phyloP scores from a whole-genome alignment of 352 stramenopile species.

The Pythium aquatile region DNA sequence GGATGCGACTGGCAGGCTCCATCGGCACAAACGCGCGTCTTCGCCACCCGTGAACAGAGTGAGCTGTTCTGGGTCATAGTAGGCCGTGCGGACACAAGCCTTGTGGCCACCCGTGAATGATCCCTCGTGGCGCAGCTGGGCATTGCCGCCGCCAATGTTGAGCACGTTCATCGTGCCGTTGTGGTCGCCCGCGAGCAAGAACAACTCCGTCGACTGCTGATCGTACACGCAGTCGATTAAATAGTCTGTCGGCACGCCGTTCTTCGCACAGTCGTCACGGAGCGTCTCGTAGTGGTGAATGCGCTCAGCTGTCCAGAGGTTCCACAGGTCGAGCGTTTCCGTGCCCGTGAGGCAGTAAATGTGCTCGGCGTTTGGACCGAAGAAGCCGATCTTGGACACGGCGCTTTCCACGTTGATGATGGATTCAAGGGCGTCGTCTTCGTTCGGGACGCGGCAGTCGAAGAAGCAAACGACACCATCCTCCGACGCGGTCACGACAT shows the following conservation, averaged over 20 bases:
- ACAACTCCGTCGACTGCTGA: constrained; percentile 58
- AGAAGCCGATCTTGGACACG: constrained; percentile 87
- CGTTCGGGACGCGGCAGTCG: constrained; percentile 76
- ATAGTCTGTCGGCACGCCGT: constrained; percentile 73
- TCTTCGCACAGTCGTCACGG: constrained; percentile 70
- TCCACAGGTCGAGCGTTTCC: constrained; percentile 90
- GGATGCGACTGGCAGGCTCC: constrained; percentile 34
- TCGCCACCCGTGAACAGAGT: constrained; percentile 84
- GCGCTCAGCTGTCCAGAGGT: constrained; percentile 77
- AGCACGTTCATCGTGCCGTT: constrained; percentile 73
- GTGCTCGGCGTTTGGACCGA: constrained; percentile 75
- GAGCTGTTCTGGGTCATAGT: constrained; percentile 52
- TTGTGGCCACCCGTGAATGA: constrained; percentile 74
- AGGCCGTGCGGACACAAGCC: constrained; percentile 74
- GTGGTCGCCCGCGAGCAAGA: constrained; percentile 78
- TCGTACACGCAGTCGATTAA: constrained; percentile 89
- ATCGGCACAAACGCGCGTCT: constrained; percentile 84
- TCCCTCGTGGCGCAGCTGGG: constrained; percentile 52
- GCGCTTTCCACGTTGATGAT: constrained; percentile 91
- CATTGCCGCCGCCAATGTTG: constrained; percentile 52
- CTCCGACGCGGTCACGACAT: constrained; percentile 88
- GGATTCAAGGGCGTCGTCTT: constrained; percentile 88
- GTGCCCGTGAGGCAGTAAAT: constrained; percentile 86
- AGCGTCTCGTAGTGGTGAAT: constrained; percentile 79
- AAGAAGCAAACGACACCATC: constrained; percentile 91